Evolutionary conservation across 116 monocot genomes (phyloP).

Genomic region (Zostera marina): DNA sequence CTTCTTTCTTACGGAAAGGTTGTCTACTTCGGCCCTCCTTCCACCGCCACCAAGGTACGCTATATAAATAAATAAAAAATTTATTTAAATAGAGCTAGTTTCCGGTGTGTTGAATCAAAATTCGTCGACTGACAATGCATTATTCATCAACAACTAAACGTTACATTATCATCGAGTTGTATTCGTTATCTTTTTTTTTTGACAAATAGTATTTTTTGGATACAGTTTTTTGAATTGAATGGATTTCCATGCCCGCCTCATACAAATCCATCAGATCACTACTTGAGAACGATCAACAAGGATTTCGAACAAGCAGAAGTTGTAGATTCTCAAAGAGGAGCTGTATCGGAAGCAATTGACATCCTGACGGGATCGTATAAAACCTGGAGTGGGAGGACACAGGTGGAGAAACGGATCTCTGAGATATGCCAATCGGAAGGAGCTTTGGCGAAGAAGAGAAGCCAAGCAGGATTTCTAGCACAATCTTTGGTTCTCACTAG

Average conservation of each 20-base stretch:
- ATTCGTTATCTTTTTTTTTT: neutral
- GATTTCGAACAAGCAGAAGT: constrained; percentile 23
- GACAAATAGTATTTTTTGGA: neutral
- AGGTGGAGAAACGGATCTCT: constrained; percentile 3
- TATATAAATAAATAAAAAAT: neutral
- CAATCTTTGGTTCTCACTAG: constrained; percentile 32
- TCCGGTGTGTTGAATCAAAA: too few species aligned
- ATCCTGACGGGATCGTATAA: constrained; percentile 20
- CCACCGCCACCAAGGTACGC: constrained; percentile 10
- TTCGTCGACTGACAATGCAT: too few species aligned
- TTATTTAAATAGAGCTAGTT: neutral
- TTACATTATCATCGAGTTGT: neutral
- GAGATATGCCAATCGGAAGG: constrained; percentile 21
- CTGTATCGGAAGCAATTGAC: constrained; percentile 17
- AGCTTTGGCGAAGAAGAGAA: constrained; percentile 16
- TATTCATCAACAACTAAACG: neutral
- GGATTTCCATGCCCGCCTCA: constrained; percentile 42
- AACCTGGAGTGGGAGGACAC: neutral
- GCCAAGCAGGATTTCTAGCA: constrained; percentile 25
- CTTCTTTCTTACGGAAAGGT: constrained; percentile 19
- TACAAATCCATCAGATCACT: constrained; percentile 54
- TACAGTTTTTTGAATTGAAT: constrained; percentile 43
- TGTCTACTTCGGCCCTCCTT: constrained; percentile 14
- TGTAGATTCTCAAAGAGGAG: neutral
- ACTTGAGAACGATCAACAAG: constrained; percentile 55